Base-by-base conservation (phyloP, 2,329 filamentous ascomycete genomes). In the Cyclaneusma minus region DNA sequence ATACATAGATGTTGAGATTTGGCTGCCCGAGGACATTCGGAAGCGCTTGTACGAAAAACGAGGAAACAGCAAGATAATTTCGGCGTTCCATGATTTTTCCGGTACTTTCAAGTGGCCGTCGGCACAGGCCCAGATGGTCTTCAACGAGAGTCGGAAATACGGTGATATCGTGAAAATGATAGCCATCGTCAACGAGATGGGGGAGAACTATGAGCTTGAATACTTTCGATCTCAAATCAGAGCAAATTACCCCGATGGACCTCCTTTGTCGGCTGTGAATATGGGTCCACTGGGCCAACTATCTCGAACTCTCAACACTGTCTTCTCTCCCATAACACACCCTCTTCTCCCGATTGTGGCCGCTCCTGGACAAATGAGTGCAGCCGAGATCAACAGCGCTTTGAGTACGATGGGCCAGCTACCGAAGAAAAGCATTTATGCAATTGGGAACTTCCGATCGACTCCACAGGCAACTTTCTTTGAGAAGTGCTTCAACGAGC, bases 151-250 rank as follows among this genome's bases (percentile, higher is more conserved):
- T 6, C 67, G 68, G 24, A 68, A 69, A 31, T 83, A 84, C 38
- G 77, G 78, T 24, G 81, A 91, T 47, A 81, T 91, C 30, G 74
- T 91, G 44, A 91, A 89, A 56, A 89, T 91, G 79, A 89, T 89
- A 42, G 73, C 77, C 16, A 75, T 85, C 44, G 80, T 83, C 44
- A 76, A 72, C 44, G 75, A 77, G 21, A 73, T 79, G 45, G 81
- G 84, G 44, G 81, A 85, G 40, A 89, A 91, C 50, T 89, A 91
- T 45, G 81, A 91, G 53, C 64, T 91, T 17, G 83, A 91, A 49
- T 85, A 85, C 50, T 91, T 92, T 52, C 73, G 82, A 16, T 83
- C 79, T 7, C 65, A 72, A 36, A 74, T 89, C 45, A 71, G 71
- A 42, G 57, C 65, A 16, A 69, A 76, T 35, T 74, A 77, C 36